A percentile compares a stretch with the other conserved stretches of the same genome.
These are phyloP conservation scores for Macrocystidia cucumis DNA, from an alignment of 1,284 basidiomycete species.

Conservation along the genomic window DNA sequence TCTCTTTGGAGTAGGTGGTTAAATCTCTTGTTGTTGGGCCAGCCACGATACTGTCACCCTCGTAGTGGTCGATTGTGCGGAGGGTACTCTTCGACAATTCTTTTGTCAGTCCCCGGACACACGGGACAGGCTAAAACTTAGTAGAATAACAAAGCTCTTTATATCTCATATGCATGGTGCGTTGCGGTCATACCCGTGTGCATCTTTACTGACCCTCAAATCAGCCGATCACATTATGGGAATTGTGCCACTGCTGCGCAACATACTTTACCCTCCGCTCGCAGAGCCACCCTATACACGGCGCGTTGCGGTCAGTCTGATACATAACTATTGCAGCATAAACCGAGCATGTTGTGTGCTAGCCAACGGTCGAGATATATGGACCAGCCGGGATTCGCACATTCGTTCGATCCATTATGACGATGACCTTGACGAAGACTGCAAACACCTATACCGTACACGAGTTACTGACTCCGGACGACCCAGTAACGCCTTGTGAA, in stretches of 20 bases:
- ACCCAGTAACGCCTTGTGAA: constrained; percentile 43
- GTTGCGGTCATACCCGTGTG: constrained; percentile 6
- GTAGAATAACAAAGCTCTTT: constrained; percentile 68
- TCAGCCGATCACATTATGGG: constrained; percentile 81
- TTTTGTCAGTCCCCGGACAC: constrained; percentile 28
- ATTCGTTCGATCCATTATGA: constrained; percentile 69
- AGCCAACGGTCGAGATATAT: constrained; percentile 71
- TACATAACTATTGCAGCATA: neutral
- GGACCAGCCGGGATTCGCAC: constrained; percentile 79
- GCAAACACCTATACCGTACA: constrained; percentile 73
- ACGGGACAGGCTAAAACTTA: constrained; percentile 36
- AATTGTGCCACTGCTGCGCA: constrained; percentile 66
- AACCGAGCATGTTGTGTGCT: too few species aligned
- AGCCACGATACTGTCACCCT: constrained; percentile 9
- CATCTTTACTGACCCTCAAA: constrained; percentile 5
- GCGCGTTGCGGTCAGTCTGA: too few species aligned
- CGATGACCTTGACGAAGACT: constrained; percentile 61
- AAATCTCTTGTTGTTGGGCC: constrained; percentile 1
- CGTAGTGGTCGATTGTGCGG: constrained; percentile 82
- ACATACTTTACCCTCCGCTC: constrained; percentile 43
- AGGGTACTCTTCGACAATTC: constrained; percentile 71
- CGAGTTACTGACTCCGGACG: constrained; percentile 60
- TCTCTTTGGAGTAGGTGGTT: constrained; percentile 55
- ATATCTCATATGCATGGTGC: constrained; percentile 86
- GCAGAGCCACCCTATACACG: too few species aligned